Conservation (phyloP, 306 rosid species). For the Pterocarpus macrocarpus region DNA sequence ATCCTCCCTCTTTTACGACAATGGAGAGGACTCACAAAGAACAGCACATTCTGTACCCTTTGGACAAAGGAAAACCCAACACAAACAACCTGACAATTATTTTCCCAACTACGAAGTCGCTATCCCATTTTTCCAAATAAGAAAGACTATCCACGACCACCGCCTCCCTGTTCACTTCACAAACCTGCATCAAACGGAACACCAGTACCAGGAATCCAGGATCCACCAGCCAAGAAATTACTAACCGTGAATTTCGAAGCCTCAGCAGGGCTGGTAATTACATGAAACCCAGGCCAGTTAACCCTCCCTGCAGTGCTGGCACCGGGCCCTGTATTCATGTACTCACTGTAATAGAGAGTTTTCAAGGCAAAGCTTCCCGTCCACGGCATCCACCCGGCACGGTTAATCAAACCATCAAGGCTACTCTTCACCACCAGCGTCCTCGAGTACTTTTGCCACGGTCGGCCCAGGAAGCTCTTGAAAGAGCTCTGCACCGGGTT, state of each 20-base stretch:
- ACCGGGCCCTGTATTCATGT: constrained; percentile 70
- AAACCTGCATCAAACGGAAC: constrained; percentile 71
- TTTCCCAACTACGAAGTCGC: background rate
- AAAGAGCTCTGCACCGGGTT: constrained; percentile 44
- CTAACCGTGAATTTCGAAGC: constrained; percentile 69
- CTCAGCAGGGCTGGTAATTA: constrained; percentile 50
- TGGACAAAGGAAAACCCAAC: too few species aligned
- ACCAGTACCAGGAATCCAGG: constrained; percentile 69
- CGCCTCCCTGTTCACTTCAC: constrained; percentile 12
- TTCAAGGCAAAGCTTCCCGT: constrained; percentile 64
- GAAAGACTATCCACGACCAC: background rate
- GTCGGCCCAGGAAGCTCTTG: constrained; percentile 72
- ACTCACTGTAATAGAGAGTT: constrained; percentile 75
- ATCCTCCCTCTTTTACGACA: too few species aligned
- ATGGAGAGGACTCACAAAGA: too few species aligned
- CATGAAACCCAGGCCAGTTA: constrained; percentile 73
- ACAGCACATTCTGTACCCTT: too few species aligned
- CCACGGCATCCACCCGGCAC: constrained; percentile 81
- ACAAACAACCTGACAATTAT: too few species aligned
- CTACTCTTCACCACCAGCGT: constrained; percentile 69
- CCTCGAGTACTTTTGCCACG: constrained; percentile 80
- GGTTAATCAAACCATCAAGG: constrained; percentile 56
- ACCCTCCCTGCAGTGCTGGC: constrained; percentile 71
- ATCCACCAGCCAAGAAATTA: constrained; percentile 61
- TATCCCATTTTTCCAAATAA: background rate